Base-by-base conservation (phyloP, 1,139 yeast genomes). In the Yamadazyma buinensis region DNA sequence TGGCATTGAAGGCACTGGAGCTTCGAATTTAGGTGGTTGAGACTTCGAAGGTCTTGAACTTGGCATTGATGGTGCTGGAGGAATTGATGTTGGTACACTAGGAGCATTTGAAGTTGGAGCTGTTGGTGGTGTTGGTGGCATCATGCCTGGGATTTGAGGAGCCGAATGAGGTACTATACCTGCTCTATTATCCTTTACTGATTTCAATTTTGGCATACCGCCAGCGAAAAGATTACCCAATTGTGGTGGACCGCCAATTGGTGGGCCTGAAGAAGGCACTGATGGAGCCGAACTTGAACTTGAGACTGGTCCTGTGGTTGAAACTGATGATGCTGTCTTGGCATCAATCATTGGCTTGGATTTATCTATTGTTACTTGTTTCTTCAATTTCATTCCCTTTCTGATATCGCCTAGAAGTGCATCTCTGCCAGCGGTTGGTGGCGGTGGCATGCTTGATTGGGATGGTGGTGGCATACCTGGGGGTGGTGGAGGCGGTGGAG, bases 341-440 rank as follows among this genome's bases (percentile, higher is more conserved):
- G 59, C 41, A 32, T 65, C 74, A 15, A 68, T 38, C n/a, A 67
- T 29, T 1, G 75, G 75, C 32, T 59, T 61, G 10, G 74, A 67
- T 44, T 67, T 68, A 44, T 69, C 75, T 13, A 67, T 64, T 1
- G 75, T 69, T 24, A 59, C 64, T 2, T 95, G 84, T 48, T 87
- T 86, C 57, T 85, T 87, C 46, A 90, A 69, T 36, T 52, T 65
- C 43, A 70, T 66, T 14, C 97, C 97, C 49, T 85, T 84, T 47
- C 90, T 75, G 46, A 90, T 90, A 55, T 87, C 95, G 23, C 92
- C 87, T 26, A 90, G 67, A 33, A 90, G 67, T 1, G 97, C 97
- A 51, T 84, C 86, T 52, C 94, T 65, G 13, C 82, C 82, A 3
- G 69, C 58, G 20, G 67, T 55, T 40, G 59, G 48, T 7, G 56